Evolutionary conservation across 2,329 filamentous ascomycete genomes (phyloP), one percentile per base, ranked within the genome.

Genomic region (Nannizzia gypsea): DNA sequence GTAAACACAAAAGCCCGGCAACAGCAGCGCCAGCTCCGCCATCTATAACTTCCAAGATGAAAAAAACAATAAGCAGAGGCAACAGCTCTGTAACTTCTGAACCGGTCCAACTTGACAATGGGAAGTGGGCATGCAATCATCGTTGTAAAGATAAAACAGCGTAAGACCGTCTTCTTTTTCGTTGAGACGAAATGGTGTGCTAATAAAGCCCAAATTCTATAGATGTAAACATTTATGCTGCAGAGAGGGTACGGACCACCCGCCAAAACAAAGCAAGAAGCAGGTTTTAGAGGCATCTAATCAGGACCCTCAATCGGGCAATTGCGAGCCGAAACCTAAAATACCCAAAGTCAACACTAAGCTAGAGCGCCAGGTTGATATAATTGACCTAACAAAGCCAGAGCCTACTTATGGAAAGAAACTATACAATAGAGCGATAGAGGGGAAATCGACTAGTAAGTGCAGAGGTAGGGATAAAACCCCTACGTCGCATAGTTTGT

Each of bases 91-190:
- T 38, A 2, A 64, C 67, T 3, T 56, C 63, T 4, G 65, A 66
- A 36, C 78, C 83, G 3, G 69, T 73, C 1, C 79, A 78, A 65
- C 78, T 90, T 62, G 71, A 77, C 0, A 91, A 88, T 67, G 88
- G 87, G 0, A 88, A 80, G 67, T 91, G 85, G 83, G 79, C 80
- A 38, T 92, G 88, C 72, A 86, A 86, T 61, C 88, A 92, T 67
- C 71, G 71, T 17, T 91, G 88, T 73, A 83, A 81, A 65, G 77
- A 85, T 64, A 84, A 81, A 65, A 74, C 70, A 42, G 72, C 68
- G 74, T 77, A 66, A 20, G 60, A 65, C 56, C 17, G 31, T 24
- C 3, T 31, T 2, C 20, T 13, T 11, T 6, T 3, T 69, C 1
- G 67, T 67, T 1, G 66, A 66, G 22, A 73, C 73, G 64, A 40